Percentiles rank a stretch among this genome's conserved stretches.
phyloP scores from a whole-genome alignment of 2,329 filamentous ascomycete species.

The Xylaria sp. region DNA sequence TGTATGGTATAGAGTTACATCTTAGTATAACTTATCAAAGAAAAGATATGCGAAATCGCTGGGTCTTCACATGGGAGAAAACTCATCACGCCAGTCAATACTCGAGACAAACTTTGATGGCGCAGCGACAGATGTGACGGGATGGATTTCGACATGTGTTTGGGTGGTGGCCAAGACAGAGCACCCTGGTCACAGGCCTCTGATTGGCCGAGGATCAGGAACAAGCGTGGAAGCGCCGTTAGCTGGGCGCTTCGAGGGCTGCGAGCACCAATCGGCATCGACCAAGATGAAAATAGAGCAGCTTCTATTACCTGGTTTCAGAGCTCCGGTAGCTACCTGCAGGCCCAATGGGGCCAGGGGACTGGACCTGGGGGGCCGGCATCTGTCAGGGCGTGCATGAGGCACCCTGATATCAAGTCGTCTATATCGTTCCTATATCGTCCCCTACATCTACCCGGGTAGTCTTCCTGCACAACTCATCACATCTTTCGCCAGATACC shows the following conservation, averaged over 20 bases:
- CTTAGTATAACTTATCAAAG: background rate
- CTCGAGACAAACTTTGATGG: background rate
- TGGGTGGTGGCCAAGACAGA: constrained; percentile 36
- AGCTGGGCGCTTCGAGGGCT: constrained; percentile 44
- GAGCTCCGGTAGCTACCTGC: constrained; percentile 33
- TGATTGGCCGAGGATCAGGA: constrained; percentile 35
- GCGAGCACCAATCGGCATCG: constrained; percentile 40
- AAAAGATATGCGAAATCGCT: background rate
- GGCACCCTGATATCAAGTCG: constrained; percentile 35
- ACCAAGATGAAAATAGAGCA: constrained; percentile 40
- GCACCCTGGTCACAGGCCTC: constrained; percentile 36
- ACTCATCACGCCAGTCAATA: constrained; percentile 33
- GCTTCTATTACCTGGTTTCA: constrained; percentile 41
- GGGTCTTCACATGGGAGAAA: constrained; percentile 24
- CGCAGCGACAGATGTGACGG: constrained; percentile 46
- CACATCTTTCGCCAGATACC: constrained; percentile 37
- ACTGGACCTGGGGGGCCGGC: constrained; percentile 26
- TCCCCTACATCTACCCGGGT: constrained; percentile 25
- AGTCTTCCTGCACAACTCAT: constrained; percentile 43
- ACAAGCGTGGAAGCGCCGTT: constrained; percentile 35
- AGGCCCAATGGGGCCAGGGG: constrained; percentile 40
- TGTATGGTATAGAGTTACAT: background rate
- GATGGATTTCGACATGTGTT: constrained; percentile 33
- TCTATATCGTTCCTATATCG: constrained; percentile 7
- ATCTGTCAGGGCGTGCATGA: constrained; percentile 42